Conservation (phyloP, 1,139 yeast genomes). For the Pichia sp. region DNA sequence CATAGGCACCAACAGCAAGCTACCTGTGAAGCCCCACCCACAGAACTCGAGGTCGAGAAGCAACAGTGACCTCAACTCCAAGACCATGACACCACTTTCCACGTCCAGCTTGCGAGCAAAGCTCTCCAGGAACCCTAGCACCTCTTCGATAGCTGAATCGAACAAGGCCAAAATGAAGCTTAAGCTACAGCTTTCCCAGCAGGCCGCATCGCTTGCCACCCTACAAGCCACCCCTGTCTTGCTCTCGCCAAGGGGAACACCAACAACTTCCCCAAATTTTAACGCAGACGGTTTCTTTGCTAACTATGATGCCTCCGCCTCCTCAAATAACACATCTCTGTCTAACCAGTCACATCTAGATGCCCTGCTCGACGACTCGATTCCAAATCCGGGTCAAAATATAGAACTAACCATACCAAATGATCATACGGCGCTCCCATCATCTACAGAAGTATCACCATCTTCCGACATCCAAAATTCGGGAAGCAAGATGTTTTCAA, state of each 20-base stretch:
- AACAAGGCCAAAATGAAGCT: slow-evolving; percentile 22
- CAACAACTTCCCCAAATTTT: slow-evolving; percentile 25
- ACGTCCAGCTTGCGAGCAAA: slow-evolving; percentile 12
- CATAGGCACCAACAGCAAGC: not conserved
- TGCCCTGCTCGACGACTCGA: slow-evolving; percentile 7
- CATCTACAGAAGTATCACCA: not conserved
- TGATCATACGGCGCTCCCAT: not conserved
- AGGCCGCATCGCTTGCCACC: slow-evolving; percentile 13
- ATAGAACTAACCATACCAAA: slow-evolving; percentile 2
- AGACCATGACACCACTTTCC: not conserved
- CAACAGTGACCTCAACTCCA: slow-evolving; percentile 7
- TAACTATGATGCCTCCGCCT: slow-evolving; percentile 14
- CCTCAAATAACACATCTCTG: not conserved
- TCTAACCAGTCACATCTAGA: slow-evolving; percentile 12
- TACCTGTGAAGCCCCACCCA: not conserved
- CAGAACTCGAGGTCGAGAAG: slow-evolving; percentile 10
- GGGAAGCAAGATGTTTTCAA: not conserved
- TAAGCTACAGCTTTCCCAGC: slow-evolving; percentile 13
- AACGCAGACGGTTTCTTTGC: slow-evolving; percentile 10
- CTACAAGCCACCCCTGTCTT: slow-evolving; percentile 23
- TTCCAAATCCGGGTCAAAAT: not conserved
- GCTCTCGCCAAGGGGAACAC: slow-evolving; percentile 31
- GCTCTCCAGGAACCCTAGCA: slow-evolving; percentile 13
- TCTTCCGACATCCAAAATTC: not conserved
- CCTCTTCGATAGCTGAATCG: slow-evolving; percentile 4